These are phyloP conservation scores for Colletotrichum liaoningense DNA, from an alignment of 2,329 filamentous ascomycete species.

Conservation along the genomic window DNA sequence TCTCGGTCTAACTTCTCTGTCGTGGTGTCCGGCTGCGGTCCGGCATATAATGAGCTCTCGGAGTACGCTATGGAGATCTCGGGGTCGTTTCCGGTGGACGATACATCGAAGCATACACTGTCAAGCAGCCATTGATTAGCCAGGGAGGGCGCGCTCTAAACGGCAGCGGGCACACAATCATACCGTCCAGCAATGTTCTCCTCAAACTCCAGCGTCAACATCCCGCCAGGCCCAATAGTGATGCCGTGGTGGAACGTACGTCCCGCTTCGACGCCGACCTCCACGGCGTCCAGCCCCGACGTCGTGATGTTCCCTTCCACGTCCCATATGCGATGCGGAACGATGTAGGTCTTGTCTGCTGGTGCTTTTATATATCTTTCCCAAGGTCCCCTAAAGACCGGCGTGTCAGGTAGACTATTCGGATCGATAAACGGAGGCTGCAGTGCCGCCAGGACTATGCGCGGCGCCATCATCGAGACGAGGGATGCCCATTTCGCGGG, in stretches of 20 bases:
- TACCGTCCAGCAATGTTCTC: slow-evolving; percentile 55
- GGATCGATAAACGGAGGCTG: slow-evolving; percentile 37
- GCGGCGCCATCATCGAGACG: background rate
- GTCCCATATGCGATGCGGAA: slow-evolving; percentile 46
- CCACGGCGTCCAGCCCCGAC: slow-evolving; percentile 8
- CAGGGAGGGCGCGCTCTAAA: background rate
- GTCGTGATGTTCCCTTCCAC: slow-evolving; percentile 46
- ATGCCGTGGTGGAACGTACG: slow-evolving; percentile 36
- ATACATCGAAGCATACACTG: slow-evolving; percentile 49
- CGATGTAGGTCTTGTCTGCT: slow-evolving; percentile 47
- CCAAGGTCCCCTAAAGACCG: slow-evolving; percentile 53
- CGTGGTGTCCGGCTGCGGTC: slow-evolving; percentile 39
- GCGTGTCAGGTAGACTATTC: slow-evolving; percentile 42
- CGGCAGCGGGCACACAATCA: background rate
- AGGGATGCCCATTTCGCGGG: slow-evolving; percentile 15
- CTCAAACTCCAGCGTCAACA: slow-evolving; percentile 51
- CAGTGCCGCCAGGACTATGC: slow-evolving; percentile 13
- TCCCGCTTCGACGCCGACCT: slow-evolving; percentile 26
- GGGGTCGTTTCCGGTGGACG: slow-evolving; percentile 42
- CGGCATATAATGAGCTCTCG: slow-evolving; percentile 39
- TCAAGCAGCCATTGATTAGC: slow-evolving; percentile 2
- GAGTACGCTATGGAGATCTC: slow-evolving; percentile 40
- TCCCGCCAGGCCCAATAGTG: slow-evolving; percentile 45
- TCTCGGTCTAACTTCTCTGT: slow-evolving; percentile 39
- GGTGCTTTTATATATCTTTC: slow-evolving; percentile 51